Base-by-base conservation (phyloP, 495 filamentous ascomycete species). In the Penicillium egyptiacum region DNA sequence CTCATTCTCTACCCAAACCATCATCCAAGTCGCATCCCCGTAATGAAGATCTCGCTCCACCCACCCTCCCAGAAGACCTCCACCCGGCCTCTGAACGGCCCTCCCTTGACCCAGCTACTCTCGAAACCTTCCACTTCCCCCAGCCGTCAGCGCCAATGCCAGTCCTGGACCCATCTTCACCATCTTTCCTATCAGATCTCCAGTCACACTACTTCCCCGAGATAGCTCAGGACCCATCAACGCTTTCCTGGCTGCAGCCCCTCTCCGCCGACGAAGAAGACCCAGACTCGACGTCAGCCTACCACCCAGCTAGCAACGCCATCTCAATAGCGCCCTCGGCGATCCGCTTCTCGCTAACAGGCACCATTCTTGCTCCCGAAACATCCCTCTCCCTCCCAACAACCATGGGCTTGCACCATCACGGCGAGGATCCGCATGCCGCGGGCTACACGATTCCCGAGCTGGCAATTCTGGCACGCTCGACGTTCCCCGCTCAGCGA, bases 401-500 rank as follows among this genome's bases (percentile, higher is more conserved):
- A 2, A 86, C 80, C 14, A 80, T 87, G 25, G 94, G 94, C 2
- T 79, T 98, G 39, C 94, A 98, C 71, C 94, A 98, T 70, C 94
- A 98, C 70, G 92, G 86, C 58, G 85, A 95, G 43, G 92, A 95
- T 7, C 94, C 94, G 12, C 90, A 94, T 64, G 90, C 92, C 0
- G 94, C 94, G 0, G 94, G 94, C 0, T 98, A 98, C 69, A 97
- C 95, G 1, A 81, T 98, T 26, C 87, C 87, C 0, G 94, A 98
- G 71, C 79, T 98, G 2, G 88, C 92, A 8, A 82, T 87, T 17
- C 76, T 97, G 35, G 85, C 89, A 22, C 81, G 91, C n/a, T 92
- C 87, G 41, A 81, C 86, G 0, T 91, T 95, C 50, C 83, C 95
- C 4, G 83, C 86, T 1, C 94, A 98, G 74, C 79, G 95, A 2